Evolutionary conservation across 495 filamentous ascomycete genomes (phyloP).

Genomic region (Tuber umbilicatum): DNA sequence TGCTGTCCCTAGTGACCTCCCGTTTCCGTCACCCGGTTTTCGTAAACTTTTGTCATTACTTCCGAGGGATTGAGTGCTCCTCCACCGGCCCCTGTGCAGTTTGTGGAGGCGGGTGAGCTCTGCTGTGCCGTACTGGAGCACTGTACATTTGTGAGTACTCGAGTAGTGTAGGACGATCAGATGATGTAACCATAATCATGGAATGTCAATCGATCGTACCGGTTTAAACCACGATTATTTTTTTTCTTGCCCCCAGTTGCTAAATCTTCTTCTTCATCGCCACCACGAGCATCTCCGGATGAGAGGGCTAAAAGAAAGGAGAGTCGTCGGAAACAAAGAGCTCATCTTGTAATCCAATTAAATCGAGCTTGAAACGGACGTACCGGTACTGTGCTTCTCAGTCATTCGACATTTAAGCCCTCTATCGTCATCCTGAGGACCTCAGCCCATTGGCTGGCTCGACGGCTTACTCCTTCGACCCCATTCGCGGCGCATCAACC

Average conservation of each 20-base stretch:
- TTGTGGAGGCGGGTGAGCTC: background rate
- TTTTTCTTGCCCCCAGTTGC: background rate
- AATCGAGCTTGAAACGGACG: background rate
- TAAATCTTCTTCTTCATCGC: background rate
- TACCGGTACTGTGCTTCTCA: background rate
- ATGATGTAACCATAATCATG: background rate
- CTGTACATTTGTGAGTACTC: background rate
- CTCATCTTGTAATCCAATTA: background rate
- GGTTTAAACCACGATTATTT: too few relatives aligned
- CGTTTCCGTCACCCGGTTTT: background rate
- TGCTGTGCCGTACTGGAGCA: background rate
- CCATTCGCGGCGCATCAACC: background rate
- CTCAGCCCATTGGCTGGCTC: background rate
- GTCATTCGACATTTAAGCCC: background rate
- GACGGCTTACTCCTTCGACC: background rate
- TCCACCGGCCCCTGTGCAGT: background rate
- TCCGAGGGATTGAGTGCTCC: background rate
- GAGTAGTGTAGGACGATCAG: background rate
- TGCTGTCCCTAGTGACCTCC: background rate
- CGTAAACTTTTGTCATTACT: background rate
- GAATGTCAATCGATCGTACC: slow-evolving; percentile 1
- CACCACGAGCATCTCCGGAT: background rate
- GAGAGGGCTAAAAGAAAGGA: background rate
- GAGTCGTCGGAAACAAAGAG: background rate
- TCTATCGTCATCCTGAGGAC: background rate